These are phyloP conservation scores for Aspergillus wentii DNA, from an alignment of 495 filamentous ascomycete species.

Conservation along the genomic window DNA sequence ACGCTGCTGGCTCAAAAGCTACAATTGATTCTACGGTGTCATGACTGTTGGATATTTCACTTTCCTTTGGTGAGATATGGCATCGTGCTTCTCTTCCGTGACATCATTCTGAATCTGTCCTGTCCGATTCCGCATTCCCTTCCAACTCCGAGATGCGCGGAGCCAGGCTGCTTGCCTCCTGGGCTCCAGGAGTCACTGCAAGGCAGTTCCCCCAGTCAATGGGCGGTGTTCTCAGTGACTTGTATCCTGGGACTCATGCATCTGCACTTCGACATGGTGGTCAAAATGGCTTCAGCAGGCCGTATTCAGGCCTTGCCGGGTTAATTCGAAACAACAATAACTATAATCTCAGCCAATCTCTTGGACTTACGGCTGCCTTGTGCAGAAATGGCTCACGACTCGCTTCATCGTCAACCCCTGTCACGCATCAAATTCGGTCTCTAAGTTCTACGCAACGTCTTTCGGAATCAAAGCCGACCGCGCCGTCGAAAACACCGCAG, in stretches of 20 bases:
- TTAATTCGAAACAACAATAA: slow-evolving; percentile 14
- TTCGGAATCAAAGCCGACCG: slow-evolving; percentile 21
- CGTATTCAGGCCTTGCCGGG: slow-evolving; percentile 21
- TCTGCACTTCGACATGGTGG: slow-evolving; percentile 1
- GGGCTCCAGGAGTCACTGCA: slow-evolving; percentile 27
- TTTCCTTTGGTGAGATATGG: slow-evolving; percentile 29
- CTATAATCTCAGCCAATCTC: slow-evolving; percentile 4
- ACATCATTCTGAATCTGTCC: slow-evolving; percentile 19
- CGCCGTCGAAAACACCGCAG: slow-evolving; percentile 12
- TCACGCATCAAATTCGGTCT: slow-evolving; percentile 18
- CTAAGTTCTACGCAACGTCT: slow-evolving; percentile 25
- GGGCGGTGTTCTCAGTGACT: slow-evolving; percentile 13
- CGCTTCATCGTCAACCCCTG: slow-evolving; percentile 12
- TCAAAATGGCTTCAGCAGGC: slow-evolving; percentile 10
- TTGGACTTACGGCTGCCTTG: slow-evolving; percentile 13
- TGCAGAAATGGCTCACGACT: slow-evolving; percentile 10
- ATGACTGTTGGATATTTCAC: slow-evolving; percentile 5
- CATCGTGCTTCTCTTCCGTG: slow-evolving; percentile 21
- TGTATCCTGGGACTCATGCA: slow-evolving; percentile 11
- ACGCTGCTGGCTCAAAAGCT: not conserved
- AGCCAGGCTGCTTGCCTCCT: slow-evolving; percentile 31
- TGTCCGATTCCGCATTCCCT: slow-evolving; percentile 17
- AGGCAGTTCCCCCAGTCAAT: slow-evolving; percentile 17
- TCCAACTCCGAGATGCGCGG: slow-evolving; percentile 36
- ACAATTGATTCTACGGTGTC: slow-evolving; percentile 4